These are phyloP conservation scores for Lactarius evosmus DNA, from an alignment of 768 basidiomycete genomes.

Conservation along the genomic window DNA sequence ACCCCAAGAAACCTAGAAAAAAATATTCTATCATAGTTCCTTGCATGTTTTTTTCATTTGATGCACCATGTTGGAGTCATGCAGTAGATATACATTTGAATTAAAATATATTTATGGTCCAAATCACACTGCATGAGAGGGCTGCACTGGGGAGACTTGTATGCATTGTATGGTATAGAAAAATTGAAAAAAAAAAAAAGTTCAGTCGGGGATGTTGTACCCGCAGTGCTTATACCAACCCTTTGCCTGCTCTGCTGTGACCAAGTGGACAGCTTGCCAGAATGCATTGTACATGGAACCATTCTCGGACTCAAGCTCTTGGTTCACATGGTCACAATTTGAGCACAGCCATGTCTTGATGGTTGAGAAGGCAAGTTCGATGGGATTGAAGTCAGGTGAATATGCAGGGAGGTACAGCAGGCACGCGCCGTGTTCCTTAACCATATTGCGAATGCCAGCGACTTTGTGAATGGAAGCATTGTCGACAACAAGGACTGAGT, in stretches of 20 bases:
- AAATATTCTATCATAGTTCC: no score
- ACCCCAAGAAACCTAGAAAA: no score
- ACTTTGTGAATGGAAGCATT: conserved; percentile 39
- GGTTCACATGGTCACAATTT: no score
- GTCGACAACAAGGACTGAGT: conserved; percentile 42
- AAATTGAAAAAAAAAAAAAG: no score
- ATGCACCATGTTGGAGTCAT: neutral
- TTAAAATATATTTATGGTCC: no score
- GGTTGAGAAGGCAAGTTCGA: conserved; percentile 32
- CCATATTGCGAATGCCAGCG: conserved; percentile 31
- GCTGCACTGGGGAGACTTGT: no score
- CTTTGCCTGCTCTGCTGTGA: neutral
- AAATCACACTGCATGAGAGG: no score
- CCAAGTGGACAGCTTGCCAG: neutral
- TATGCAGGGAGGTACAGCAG: conserved; percentile 32
- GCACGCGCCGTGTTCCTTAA: conserved; percentile 33
- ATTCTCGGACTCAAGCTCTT: no score
- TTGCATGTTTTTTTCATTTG: neutral
- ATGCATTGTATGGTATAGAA: no score
- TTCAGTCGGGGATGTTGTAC: neutral
- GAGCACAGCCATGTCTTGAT: conserved; percentile 30
- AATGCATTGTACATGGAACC: no score
- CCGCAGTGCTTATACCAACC: neutral
- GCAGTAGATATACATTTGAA: neutral
- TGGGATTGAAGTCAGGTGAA: conserved; percentile 35